Conservation (phyloP, 2,329 filamentous ascomycete genomes). For the Fusarium nisikadoi region DNA sequence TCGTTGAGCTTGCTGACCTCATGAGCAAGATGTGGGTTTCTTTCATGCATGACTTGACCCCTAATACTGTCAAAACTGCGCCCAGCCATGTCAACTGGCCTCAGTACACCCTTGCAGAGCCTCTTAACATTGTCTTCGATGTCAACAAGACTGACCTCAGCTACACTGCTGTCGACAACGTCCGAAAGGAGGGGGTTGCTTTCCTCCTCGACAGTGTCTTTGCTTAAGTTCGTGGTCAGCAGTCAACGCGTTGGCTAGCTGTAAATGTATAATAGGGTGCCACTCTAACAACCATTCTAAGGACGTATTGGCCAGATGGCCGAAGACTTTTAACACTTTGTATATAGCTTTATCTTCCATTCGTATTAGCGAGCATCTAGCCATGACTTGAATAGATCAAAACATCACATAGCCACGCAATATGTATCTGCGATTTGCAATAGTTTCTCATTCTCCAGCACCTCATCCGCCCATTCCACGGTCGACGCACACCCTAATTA, state of each 20-base stretch:
- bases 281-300: not conserved
- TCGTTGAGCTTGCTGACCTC: slow-evolving; percentile 53
- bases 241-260: not conserved
- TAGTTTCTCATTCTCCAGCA: not conserved
- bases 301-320: not conserved
- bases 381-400: not conserved
- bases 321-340: not conserved
- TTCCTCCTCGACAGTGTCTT: slow-evolving; percentile 48
- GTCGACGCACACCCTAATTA: not conserved
- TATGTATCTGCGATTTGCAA: not conserved
- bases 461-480: too few species aligned
- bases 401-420: not conserved
- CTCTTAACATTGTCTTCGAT: slow-evolving; percentile 62
- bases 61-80: slow-evolving; percentile 4
- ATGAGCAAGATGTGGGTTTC: slow-evolving; percentile 64
- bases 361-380: not conserved
- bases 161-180: slow-evolving; percentile 58
- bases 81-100: slow-evolving; percentile 51
- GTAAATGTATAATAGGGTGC: slow-evolving; percentile 12
- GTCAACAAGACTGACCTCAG: slow-evolving; percentile 54
- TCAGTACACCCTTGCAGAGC: slow-evolving; percentile 52
- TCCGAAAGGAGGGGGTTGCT: slow-evolving; percentile 54
- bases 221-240: not conserved
- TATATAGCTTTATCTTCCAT: not conserved
- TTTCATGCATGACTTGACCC: slow-evolving; percentile 48